A percentile compares a stretch with the other conserved stretches of the same genome.
Conservation (phyloP, 2,329 filamentous ascomycete species). For the Alternaria sp. region DNA sequence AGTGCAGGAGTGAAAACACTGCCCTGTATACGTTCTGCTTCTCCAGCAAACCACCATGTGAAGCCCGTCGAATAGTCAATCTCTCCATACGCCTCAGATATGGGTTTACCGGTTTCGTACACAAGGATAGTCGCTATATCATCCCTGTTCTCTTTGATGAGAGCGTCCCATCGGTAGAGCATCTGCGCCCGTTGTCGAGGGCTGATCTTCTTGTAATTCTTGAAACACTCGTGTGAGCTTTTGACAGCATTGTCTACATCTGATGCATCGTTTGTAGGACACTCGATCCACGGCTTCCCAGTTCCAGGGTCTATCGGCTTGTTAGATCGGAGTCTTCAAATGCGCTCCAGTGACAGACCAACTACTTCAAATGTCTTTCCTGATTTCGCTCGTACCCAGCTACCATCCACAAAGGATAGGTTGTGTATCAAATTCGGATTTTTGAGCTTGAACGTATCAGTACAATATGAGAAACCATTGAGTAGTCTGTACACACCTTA, state of each 20-base stretch:
- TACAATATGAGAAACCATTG: neutral
- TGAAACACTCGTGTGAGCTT: constrained; percentile 68
- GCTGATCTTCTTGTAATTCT: constrained; percentile 67
- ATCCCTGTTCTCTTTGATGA: constrained; percentile 69
- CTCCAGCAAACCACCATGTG: constrained; percentile 67
- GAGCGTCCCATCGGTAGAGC: constrained; percentile 70
- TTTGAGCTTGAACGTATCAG: constrained; percentile 56
- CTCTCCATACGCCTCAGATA: constrained; percentile 62
- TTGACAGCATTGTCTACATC: constrained; percentile 70
- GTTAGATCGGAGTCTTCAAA: constrained; percentile 16
- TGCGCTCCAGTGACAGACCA: constrained; percentile 48
- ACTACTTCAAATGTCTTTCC: constrained; percentile 66
- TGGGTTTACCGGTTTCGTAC: constrained; percentile 66
- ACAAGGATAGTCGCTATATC: constrained; percentile 71
- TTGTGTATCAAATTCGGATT: constrained; percentile 64
- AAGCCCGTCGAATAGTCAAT: constrained; percentile 64
- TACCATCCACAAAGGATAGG: constrained; percentile 62
- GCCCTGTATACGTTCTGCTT: constrained; percentile 70
- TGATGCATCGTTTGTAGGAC: constrained; percentile 60
- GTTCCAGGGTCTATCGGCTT: constrained; percentile 58
- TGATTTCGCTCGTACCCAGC: constrained; percentile 65
- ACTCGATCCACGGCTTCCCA: constrained; percentile 59
- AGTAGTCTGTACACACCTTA: constrained; percentile 47
- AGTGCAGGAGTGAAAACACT: constrained; percentile 67
- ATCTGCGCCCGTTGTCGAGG: constrained; percentile 69